phyloP scores from a whole-genome alignment of 257 asterid species.

The Solanum boliviense region DNA sequence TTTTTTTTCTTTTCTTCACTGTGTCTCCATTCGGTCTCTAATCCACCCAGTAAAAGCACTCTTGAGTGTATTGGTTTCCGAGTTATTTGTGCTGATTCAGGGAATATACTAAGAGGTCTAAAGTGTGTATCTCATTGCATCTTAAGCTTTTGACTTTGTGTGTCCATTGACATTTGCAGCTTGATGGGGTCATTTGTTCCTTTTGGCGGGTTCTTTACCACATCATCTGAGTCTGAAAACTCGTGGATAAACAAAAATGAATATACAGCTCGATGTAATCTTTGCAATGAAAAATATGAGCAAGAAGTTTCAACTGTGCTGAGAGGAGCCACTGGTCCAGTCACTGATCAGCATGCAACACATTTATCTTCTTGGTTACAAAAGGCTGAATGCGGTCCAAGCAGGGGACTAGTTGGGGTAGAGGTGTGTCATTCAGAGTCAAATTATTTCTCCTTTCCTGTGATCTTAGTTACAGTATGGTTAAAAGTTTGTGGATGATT shows the following conservation, averaged over 20 bases:
- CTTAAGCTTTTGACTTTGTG: conserved; percentile 11
- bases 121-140: not conserved
- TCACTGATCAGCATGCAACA: conserved; percentile 31
- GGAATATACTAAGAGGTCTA: not conserved
- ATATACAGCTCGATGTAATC: conserved; percentile 40
- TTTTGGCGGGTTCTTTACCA: conserved; percentile 80
- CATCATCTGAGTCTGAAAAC: conserved; percentile 56
- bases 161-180: conserved; percentile 41
- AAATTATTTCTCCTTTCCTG: not conserved
- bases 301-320: conserved; percentile 46
- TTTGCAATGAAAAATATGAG: conserved; percentile 67
- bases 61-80: not conserved
- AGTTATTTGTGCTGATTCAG: not conserved
- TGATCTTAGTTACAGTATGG: not conserved
- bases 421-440: conserved; percentile 56
- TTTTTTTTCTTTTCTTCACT: not conserved
- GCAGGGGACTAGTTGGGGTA: conserved; percentile 26
- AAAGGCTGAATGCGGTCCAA: conserved; percentile 39
- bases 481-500: not conserved
- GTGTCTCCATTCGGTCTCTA: not conserved
- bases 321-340: conserved; percentile 34
- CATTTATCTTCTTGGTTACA: conserved; percentile 61
- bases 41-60: not conserved
- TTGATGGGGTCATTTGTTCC: conserved; percentile 95
- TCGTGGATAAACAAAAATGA: conserved; percentile 19